A percentile compares a stretch with the other conserved stretches of the same genome.
phyloP scores from a whole-genome alignment of 2,329 filamentous ascomycete genomes.

The Colletotrichum melonis region DNA sequence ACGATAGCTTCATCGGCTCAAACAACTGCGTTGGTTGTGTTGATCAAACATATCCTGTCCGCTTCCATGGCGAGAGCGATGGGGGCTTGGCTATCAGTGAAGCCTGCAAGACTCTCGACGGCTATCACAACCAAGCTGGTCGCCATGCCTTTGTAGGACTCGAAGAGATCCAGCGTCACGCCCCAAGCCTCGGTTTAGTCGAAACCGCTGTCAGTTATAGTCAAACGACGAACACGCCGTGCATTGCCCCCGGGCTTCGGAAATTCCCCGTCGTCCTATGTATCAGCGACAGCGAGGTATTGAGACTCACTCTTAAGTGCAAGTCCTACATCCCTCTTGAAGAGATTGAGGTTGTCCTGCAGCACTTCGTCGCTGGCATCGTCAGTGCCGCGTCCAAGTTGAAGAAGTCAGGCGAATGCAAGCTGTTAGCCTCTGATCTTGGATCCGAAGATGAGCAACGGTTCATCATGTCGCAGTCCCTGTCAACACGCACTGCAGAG shows the following conservation, averaged over 20 bases:
- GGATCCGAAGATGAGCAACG: background rate
- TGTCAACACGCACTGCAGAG: background rate
- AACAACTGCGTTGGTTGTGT: background rate
- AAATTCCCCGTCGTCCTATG: slow-evolving; percentile 6
- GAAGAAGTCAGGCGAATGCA: background rate
- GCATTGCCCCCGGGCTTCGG: slow-evolving; percentile 1
- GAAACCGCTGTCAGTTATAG: slow-evolving; percentile 11
- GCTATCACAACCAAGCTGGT: background rate
- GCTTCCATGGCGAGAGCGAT: background rate
- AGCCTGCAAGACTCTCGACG: background rate
- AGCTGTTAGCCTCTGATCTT: background rate
- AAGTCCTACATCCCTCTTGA: background rate
- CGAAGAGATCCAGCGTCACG: background rate
- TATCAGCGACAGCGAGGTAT: background rate
- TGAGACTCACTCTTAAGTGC: background rate
- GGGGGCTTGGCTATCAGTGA: background rate
- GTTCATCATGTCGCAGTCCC: background rate
- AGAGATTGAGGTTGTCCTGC: background rate
- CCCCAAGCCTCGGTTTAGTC: background rate
- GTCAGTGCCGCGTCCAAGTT: background rate
- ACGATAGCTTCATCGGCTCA: slow-evolving; percentile 12
- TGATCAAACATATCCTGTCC: slow-evolving; percentile 12
- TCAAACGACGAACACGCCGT: background rate
- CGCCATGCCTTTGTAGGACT: slow-evolving; percentile 8
- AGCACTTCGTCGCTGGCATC: background rate